Base-by-base conservation (phyloP, 192 early-diverging fungal species). In the Coemansia sp. region DNA sequence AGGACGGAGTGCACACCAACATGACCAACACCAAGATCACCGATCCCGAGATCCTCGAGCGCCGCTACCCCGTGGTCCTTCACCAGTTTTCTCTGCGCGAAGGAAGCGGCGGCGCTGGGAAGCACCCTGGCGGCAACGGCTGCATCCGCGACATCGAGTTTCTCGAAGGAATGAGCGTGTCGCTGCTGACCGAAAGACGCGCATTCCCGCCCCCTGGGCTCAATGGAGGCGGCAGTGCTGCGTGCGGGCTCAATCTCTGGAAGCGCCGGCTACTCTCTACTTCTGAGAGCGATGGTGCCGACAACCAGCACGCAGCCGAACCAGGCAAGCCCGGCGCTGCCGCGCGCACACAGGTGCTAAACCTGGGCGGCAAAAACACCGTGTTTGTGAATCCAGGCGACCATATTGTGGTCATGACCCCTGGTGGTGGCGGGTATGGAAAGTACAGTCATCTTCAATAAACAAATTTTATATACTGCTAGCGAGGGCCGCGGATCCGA, bases 11-110 rank as follows among this genome's bases (percentile, higher is more conserved):
- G 3, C 85, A 87, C 64, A 83, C 81, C 51, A 92, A 96, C 63
- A 94, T 96, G 93, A 98, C 96, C 28, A 98, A 98, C 63, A 98
- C 96, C 0, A 82, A 94, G 16, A 97, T 96, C 60, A 98, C 96
- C 1, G 96, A 98, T 70, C 93, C 94, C 0, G 96, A 96, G 73
- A 94, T 96, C 45, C 63, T 98, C 18, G 94, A 96, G 68, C 81
- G 90, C 36, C 80, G 92, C 32, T 95, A 95, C 53, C 92, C 96
- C 0, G 92, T 98, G 26, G 64, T 96, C 12, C 70, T 98, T 40
- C 85, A 85, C 30, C 82, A 88, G 73, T 98, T 97, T 67, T 83
- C 87, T 0, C 66, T 97, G 34, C 81, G 89, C 5, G 44, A 48
- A 43, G 67, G 76, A 20, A 90, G 89, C 8, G 96, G 96, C 23